Percentiles rank a stretch among this genome's conserved stretches.
phyloP scores from a whole-genome alignment of 257 asterid genomes.

The Nemophila menziesii region DNA sequence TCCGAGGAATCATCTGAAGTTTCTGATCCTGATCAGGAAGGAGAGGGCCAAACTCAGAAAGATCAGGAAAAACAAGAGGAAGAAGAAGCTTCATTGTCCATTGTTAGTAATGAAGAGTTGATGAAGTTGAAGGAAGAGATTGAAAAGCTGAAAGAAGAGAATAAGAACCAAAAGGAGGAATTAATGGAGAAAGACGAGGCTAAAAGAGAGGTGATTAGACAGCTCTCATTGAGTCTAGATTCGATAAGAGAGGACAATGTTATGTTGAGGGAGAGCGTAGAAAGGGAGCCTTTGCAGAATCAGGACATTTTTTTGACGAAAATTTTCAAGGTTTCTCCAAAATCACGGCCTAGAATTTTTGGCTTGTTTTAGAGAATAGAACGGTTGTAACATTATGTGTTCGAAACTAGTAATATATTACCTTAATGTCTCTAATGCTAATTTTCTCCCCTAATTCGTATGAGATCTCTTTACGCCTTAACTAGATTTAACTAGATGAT shows the following conservation, averaged over 20 bases:
- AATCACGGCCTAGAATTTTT: constrained; percentile 6
- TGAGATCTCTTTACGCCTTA: no score
- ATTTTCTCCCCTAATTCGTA: no score
- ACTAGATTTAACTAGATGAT: no score
- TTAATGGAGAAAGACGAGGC: constrained; percentile 60
- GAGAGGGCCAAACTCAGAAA: background rate
- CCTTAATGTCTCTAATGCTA: no score
- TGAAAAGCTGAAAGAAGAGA: constrained; percentile 37
- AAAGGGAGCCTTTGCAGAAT: constrained; percentile 24
- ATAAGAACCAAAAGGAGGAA: constrained; percentile 26
- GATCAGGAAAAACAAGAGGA: constrained; percentile 8
- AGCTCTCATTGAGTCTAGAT: constrained; percentile 50
- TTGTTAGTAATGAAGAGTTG: constrained; percentile 13
- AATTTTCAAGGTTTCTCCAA: constrained; percentile 36
- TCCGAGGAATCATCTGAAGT: constrained; percentile 52
- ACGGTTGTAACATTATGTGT: no score
- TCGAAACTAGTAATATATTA: no score
- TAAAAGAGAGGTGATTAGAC: constrained; percentile 69
- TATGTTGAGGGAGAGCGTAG: constrained; percentile 29
- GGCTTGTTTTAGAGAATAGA: background rate
- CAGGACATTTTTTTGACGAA: constrained; percentile 42
- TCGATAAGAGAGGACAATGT: constrained; percentile 48
- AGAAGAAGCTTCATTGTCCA: constrained; percentile 15
- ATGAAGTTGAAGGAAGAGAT: constrained; percentile 29
- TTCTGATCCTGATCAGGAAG: constrained; percentile 46